Evolutionary conservation across 352 stramenopile genomes (phyloP).

Genomic region (Elongisporangium senticosum): DNA sequence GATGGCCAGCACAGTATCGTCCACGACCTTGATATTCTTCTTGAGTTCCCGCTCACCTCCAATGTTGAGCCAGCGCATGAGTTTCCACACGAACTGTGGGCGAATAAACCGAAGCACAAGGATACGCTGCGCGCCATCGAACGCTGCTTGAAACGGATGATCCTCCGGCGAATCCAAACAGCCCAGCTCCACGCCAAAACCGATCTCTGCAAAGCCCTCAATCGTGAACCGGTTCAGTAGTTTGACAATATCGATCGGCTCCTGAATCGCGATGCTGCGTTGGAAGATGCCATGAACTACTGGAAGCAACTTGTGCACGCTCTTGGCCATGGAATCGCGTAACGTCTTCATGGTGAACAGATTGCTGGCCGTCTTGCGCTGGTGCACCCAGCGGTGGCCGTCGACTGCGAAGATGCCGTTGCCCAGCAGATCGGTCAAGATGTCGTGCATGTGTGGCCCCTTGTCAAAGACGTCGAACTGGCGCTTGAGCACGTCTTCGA

Average conservation of each 20-base stretch:
- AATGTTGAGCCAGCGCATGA: conserved; percentile 27
- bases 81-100: conserved; percentile 38
- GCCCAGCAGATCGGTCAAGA: conserved; percentile 44
- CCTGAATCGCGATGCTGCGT: neutral
- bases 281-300: conserved; percentile 20
- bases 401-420: conserved; percentile 67
- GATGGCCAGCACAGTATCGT: conserved; percentile 31
- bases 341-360: conserved; percentile 61
- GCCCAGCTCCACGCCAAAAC: conserved; percentile 1
- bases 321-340: conserved; percentile 28
- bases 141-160: conserved; percentile 47
- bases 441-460: conserved; percentile 23
- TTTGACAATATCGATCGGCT: conserved; percentile 29
- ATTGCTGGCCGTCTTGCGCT: conserved; percentile 79
- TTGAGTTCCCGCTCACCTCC: conserved; percentile 27
- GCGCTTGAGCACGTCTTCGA: conserved; percentile 50
- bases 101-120: conserved; percentile 30
- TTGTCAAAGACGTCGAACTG: conserved; percentile 78
- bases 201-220: neutral
- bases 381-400: conserved; percentile 46
- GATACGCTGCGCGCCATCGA: conserved; percentile 32
- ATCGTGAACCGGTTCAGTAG: conserved; percentile 36
- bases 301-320: conserved; percentile 20
- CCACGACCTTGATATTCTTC: conserved; percentile 23
- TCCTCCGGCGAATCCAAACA: conserved; percentile 14